A percentile compares a stretch with the other conserved stretches of the same genome.
phyloP scores from a whole-genome alignment of 1,284 basidiomycete species.

The Peniophora sp. region DNA sequence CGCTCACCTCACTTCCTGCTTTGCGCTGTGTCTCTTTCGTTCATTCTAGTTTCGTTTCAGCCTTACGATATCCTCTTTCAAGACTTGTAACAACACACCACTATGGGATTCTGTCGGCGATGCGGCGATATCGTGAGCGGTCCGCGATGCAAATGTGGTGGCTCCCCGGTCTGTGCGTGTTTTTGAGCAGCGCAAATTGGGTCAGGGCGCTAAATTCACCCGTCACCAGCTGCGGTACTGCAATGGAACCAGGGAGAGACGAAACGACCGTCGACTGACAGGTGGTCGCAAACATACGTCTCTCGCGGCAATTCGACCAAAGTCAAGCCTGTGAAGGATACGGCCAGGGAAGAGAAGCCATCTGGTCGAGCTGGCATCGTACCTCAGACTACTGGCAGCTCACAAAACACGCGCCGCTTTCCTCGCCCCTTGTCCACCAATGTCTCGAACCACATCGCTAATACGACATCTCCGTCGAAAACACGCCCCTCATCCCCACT shows the following conservation, averaged over 20 bases:
- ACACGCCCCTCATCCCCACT: conserved; percentile 45
- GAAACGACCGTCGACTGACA: conserved; percentile 41
- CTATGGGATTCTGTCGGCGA: conserved; percentile 73
- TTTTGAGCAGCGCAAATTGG: neutral
- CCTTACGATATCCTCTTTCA: too few species aligned
- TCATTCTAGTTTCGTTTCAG: too few species aligned
- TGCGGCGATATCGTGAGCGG: conserved; percentile 73
- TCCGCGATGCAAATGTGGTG: conserved; percentile 69
- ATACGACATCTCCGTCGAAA: conserved; percentile 29
- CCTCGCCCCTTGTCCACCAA: conserved; percentile 40
- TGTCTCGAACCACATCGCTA: conserved; percentile 52
- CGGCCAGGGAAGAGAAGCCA: conserved; percentile 9
- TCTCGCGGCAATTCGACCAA: conserved; percentile 30
- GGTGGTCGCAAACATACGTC: conserved; percentile 73
- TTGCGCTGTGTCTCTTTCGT: too few species aligned
- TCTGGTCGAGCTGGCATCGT: conserved; percentile 6
- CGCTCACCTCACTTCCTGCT: too few species aligned
- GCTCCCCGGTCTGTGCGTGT: conserved; percentile 56
- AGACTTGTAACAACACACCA: too few species aligned
- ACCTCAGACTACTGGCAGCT: conserved; percentile 10
- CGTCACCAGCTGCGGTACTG: conserved; percentile 51
- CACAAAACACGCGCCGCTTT: conserved; percentile 35
- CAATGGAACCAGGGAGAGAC: conserved; percentile 48
- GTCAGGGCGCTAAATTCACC: conserved; percentile 2
- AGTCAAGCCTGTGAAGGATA: conserved; percentile 14